Conservation (phyloP, 2,329 filamentous ascomycete species). For the Rhynchosporium secalis region DNA sequence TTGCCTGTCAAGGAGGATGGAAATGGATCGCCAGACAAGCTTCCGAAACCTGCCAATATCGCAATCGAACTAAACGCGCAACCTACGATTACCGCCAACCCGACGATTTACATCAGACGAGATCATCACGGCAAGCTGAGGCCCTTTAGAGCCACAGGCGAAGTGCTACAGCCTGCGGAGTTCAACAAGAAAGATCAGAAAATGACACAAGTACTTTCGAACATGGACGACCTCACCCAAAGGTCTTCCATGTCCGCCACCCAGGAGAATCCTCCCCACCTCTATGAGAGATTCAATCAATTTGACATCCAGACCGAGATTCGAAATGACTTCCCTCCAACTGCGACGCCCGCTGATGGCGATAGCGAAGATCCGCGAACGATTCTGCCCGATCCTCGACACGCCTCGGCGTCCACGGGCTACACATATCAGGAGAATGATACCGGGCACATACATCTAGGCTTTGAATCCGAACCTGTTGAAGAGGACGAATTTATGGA, state of each 20-base stretch:
- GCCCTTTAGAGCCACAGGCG: not conserved
- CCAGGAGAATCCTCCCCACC: conserved; percentile 35
- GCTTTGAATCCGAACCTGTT: conserved; percentile 14
- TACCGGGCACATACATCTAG: conserved; percentile 33
- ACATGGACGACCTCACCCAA: conserved; percentile 30
- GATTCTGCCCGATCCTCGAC: conserved; percentile 1
- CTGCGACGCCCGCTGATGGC: conserved; percentile 6
- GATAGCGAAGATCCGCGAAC: conserved; percentile 1
- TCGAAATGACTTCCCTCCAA: conserved; percentile 16
- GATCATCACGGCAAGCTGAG: conserved; percentile 15
- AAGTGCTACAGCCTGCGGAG: not conserved
- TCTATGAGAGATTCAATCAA: conserved; percentile 34
- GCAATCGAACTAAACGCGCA: not conserved
- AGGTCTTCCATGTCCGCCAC: conserved; percentile 35
- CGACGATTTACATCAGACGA: conserved; percentile 7
- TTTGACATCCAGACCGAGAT: conserved; percentile 19
- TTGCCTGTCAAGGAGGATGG: not conserved
- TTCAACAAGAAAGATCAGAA: conserved; percentile 9
- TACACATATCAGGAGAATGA: conserved; percentile 36
- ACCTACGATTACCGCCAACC: not conserved
- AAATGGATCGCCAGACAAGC: not conserved
- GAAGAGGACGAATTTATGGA: conserved; percentile 17
- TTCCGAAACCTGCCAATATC: not conserved
- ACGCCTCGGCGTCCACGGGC: conserved; percentile 31
- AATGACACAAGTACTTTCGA: not conserved